Evolutionary conservation across 371 early-diverging fungal genomes (phyloP).

Genomic region (Nosema muscidifuracis): DNA sequence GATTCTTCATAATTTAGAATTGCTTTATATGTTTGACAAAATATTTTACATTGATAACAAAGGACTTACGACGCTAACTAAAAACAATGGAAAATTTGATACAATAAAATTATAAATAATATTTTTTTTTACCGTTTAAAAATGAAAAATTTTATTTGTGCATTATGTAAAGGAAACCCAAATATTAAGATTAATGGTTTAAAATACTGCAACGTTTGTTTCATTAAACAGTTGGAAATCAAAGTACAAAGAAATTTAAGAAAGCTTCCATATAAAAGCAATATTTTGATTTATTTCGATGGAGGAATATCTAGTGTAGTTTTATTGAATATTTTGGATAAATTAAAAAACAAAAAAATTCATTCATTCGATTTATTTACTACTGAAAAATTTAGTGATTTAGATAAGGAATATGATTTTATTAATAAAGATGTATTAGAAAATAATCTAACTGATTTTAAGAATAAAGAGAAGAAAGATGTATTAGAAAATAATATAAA

Average conservation of each 20-base stretch:
- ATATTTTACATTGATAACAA: slow-evolving; percentile 18
- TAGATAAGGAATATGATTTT: slow-evolving; percentile 22
- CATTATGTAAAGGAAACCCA: slow-evolving; percentile 20
- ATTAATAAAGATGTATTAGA: no score
- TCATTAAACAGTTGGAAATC: slow-evolving; percentile 16
- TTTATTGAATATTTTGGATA: slow-evolving; percentile 15
- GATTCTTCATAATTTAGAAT: slow-evolving; percentile 36
- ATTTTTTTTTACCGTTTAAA: background rate
- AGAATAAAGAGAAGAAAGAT: no score
- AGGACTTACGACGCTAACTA: background rate
- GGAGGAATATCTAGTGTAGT: background rate
- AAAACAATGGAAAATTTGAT: background rate
- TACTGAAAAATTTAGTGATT: background rate
- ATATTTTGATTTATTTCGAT: slow-evolving; percentile 28
- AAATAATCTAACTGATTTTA: no score
- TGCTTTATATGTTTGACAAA: slow-evolving; percentile 41
- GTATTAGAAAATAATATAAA: background rate
- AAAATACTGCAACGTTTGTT: slow-evolving; percentile 43
- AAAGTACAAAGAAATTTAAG: slow-evolving; percentile 24
- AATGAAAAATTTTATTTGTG: slow-evolving; percentile 13
- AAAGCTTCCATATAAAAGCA: slow-evolving; percentile 25
- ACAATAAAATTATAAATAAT: background rate
- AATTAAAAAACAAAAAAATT: slow-evolving; percentile 21
- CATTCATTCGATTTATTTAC: background rate
- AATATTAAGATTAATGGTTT: slow-evolving; percentile 41